Evolutionary conservation across 2,329 filamentous ascomycete species (phyloP), one percentile per base, ranked within the genome.

Genomic region (Neocucurbitaria cava): DNA sequence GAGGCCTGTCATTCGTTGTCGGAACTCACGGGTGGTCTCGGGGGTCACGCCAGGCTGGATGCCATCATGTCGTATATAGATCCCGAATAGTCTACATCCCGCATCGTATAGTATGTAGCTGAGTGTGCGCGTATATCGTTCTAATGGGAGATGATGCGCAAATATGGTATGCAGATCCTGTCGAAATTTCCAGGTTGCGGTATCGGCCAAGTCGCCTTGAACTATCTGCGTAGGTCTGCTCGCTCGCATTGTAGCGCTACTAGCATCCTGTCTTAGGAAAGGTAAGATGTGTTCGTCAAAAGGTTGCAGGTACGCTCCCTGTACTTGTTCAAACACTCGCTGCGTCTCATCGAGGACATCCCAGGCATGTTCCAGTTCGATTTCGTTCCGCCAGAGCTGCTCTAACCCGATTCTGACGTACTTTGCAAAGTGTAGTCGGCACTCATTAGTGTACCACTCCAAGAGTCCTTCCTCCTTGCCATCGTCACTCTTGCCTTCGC

Each of bases 131-230:
- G 82, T 78, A 44, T 89, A 77, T 3, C 81, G 77, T 33, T 77
- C 77, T 2, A 82, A 53, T 3, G 71, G 83, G 54, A 86, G 79
- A 9, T 87, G 87, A 69, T 89, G 88, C 40, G 84, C 83, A 58
- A 90, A 82, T 20, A 89, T 79, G 20, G 87, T 85, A 64, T 89
- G 83, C 10, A 90, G 72, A 58, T 90, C 87, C 44, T 82, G 77
- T 15, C 78, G 79, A 65, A 91, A 89, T 51, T 82, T 83, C 47
- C 61, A 64, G 41, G 51, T 61, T 68, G 57, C 59, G 26, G 56
- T 54, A 35, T 66, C 59, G 1, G 61, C 59, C 11, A 60, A 45
- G 33, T 63, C 63, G 7, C 54, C 47, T 15, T 67, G 59, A 9
- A 47, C 50, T 1, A 53, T 51, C n/a, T 69, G 55, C 81, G 73